A percentile compares a stretch with the other conserved stretches of the same genome.
These are phyloP conservation scores for Albophoma yamanashiensis DNA, from an alignment of 2,329 filamentous ascomycete genomes.

Conservation along the genomic window DNA sequence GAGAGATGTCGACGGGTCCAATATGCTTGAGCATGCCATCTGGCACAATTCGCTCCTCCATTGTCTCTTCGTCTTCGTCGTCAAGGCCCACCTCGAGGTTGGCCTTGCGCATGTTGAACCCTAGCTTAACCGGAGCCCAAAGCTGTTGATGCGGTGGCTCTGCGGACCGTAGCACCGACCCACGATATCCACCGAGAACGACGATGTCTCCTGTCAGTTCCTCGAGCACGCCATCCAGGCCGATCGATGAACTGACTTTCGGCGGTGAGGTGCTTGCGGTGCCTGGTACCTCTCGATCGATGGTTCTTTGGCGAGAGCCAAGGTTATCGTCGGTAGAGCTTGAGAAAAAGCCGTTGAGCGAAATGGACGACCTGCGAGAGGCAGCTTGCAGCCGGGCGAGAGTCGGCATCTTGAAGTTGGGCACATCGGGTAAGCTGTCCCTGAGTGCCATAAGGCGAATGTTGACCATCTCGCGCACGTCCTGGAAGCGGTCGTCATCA, in stretches of 20 bases:
- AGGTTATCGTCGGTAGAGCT: constrained; percentile 12
- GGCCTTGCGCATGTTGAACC: constrained; percentile 81
- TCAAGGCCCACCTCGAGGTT: constrained; percentile 80
- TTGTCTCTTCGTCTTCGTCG: constrained; percentile 70
- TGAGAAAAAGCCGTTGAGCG: constrained; percentile 19
- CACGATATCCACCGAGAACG: constrained; percentile 80
- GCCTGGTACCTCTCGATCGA: constrained; percentile 4
- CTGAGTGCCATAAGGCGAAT: constrained; percentile 82
- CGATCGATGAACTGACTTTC: constrained; percentile 9
- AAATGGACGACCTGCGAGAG: constrained; percentile 18
- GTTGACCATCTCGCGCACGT: constrained; percentile 78
- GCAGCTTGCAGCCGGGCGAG: constrained; percentile 40
- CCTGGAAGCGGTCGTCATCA: constrained; percentile 69
- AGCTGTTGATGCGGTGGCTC: constrained; percentile 75
- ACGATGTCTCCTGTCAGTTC: constrained; percentile 75
- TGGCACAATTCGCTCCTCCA: constrained; percentile 73
- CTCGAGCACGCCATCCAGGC: constrained; percentile 48
- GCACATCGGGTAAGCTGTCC: constrained; percentile 72
- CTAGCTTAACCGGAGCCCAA: constrained; percentile 91
- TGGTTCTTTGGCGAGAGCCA: constrained; percentile 13
- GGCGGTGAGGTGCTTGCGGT: neutral
- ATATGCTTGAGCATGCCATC: constrained; percentile 87
- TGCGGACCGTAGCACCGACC: constrained; percentile 78
- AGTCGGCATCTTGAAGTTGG: constrained; percentile 62
- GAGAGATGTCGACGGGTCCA: constrained; percentile 82